Evolutionary conservation across 208 protist genomes (phyloP), one percentile per base, ranked within the genome.

Genomic region (Acanthamoeba triangularis): DNA sequence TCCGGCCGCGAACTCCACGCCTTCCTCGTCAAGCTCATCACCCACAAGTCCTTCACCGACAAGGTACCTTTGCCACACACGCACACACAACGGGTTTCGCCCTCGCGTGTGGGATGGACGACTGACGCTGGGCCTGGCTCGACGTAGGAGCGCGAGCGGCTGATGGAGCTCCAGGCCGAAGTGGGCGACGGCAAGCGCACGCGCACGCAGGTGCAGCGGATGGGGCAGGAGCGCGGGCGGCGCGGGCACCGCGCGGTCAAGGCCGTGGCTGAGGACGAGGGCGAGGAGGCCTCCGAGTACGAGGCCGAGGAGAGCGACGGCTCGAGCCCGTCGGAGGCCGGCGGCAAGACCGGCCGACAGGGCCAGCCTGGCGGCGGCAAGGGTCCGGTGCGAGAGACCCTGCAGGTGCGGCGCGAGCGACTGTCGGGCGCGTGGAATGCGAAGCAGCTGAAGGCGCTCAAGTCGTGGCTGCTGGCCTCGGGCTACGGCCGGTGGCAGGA

Each of bases 401-500:
- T 88, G 35, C 30, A 88, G 49, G 80, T 63, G 11, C n/a, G 28
- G 23, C 41, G 80, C 30, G 47, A 63, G n/a, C 41, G 80, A 6
- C 80, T 88, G 41, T 63, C 47, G 47, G 80, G 80, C 44, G 80
- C 47, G n/a, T 88, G 80, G 80, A 88, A 59, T 61, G 49, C 41
- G 10, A 88, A 30, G n/a, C 80, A 88, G 80, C 20, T 52, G 13
- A 88, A 88, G 47, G 56, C 25, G 6, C 80, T 88, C 80, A 88
- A 59, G 80, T 47, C 47, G 47, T 61, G 41, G 80, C 49, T 88
- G 41, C 80, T 88, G 6, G n/a, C 25, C 25, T 56, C 49, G 28
- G 80, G 80, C n/a, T 88, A 63, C 49, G 80, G 80, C 47, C 80
- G 80, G n/a, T 88, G 41, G 41, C 47, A 88, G 47, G 80, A 88